Base-by-base conservation (phyloP, 306 rosid genomes). In the Fagus sylvatica region DNA sequence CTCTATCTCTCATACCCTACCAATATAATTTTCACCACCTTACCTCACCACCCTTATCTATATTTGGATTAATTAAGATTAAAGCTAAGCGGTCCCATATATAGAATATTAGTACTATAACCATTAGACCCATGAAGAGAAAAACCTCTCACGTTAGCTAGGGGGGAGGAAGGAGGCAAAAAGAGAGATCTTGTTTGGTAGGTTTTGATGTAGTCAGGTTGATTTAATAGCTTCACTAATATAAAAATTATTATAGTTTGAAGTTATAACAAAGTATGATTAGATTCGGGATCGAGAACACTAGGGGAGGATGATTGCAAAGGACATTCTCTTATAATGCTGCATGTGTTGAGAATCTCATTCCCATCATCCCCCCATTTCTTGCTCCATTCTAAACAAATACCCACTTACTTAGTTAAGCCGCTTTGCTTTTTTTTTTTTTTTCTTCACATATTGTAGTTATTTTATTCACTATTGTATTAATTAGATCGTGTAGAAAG, bases 331-430 rank as follows among this genome's bases (percentile, higher is more conserved):
- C 86, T 80, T 87, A 78, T 74, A 90, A 86, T 72, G 86, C 75
- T 87, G 91, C 97, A 90, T 90, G 93, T 87, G 96, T 87, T 73
- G 81, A 88, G 95, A 88, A 91, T 93, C 93, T 79, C 69, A 85
- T 80, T 85, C 85, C 79, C 97, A 89, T 87, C 86, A 91, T 85
- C 82, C 42, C 59, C 69, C 72, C 75, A 70, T 72, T 64, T 73
- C 69, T 57, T 54, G 39, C 40, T 13, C 73, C 73, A 65, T 39
- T 70, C 72, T 37, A 66, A 71, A 36, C 46, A 55, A 36, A 40
- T 41, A 6, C 53, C n/a, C 19, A 49, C 37, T 19, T 51, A 65
- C 1, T 13, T 36, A 22, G n/a, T 8, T 39, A 40, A 56, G 36
- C 74, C 40, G 37, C 74, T 73, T 49, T 71, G 73, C 71, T 59